Evolutionary conservation across 2,329 filamentous ascomycete genomes (phyloP).

Genomic region (Aspergillus sp.): DNA sequence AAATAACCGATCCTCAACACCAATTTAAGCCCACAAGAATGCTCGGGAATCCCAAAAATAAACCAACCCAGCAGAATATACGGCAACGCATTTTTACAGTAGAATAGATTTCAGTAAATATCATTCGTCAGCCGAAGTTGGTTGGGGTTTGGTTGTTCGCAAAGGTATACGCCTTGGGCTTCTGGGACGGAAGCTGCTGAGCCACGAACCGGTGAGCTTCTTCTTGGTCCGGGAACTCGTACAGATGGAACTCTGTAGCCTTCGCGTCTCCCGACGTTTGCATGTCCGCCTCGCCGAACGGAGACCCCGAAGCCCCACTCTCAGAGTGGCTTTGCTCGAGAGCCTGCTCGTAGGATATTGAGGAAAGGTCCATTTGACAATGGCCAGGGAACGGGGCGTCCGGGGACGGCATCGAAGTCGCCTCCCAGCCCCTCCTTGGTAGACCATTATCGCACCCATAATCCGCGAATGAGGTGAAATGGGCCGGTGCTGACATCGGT

Average conservation of each 20-base stretch:
- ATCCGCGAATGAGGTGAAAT: conserved; percentile 44
- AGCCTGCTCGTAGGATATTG: conserved; percentile 39
- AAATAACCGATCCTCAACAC: conserved; percentile 22
- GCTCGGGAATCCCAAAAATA: background rate
- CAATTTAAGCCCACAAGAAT: conserved; percentile 14
- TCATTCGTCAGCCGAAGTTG: conserved; percentile 26
- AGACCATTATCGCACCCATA: conserved; percentile 40
- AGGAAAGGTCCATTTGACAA: conserved; percentile 38
- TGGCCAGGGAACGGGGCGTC: conserved; percentile 36
- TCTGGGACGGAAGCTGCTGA: conserved; percentile 43
- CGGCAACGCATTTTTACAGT: conserved; percentile 9
- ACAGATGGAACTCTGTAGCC: conserved; percentile 43
- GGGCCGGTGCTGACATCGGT: conserved; percentile 44
- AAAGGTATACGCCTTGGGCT: conserved; percentile 46
- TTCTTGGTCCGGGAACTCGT: conserved; percentile 46
- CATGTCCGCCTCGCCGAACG: conserved; percentile 33
- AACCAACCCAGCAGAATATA: conserved; percentile 1
- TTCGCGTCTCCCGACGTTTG: conserved; percentile 31
- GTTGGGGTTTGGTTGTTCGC: conserved; percentile 41
- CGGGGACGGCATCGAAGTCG: conserved; percentile 41
- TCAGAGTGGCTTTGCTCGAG: conserved; percentile 29
- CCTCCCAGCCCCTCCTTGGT: conserved; percentile 44
- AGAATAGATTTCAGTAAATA: background rate
- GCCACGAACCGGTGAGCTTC: conserved; percentile 43
- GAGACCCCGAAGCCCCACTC: conserved; percentile 33